These are phyloP conservation scores for Syzygium aromaticum DNA, from an alignment of 345 rosid genomes.

Conservation along the genomic window DNA sequence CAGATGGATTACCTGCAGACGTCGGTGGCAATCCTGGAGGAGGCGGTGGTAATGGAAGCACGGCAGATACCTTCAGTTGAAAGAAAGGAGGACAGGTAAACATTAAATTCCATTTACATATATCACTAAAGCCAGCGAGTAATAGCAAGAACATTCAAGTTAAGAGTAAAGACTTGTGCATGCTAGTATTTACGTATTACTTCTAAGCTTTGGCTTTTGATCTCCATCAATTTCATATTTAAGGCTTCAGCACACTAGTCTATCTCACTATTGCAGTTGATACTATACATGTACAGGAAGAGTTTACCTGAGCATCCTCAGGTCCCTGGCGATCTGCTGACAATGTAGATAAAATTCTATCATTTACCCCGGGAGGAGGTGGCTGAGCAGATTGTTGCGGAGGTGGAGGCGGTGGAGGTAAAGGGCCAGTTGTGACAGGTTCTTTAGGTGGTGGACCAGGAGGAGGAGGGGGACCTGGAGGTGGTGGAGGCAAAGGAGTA, in stretches of 20 bases:
- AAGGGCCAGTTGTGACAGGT: slow-evolving; percentile 32
- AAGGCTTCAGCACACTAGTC: not conserved
- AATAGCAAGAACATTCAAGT: not conserved
- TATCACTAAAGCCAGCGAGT: not conserved
- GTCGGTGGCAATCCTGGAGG: slow-evolving; percentile 48
- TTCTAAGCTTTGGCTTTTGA: not conserved
- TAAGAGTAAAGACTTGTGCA: not conserved
- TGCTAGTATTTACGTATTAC: not conserved
- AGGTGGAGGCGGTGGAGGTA: slow-evolving; percentile 68
- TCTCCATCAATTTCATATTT: not conserved
- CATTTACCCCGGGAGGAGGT: slow-evolving; percentile 46
- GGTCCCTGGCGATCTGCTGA: slow-evolving; percentile 34
- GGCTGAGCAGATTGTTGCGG: slow-evolving; percentile 48
- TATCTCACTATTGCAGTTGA: not conserved
- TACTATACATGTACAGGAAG: not conserved
- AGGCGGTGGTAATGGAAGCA: slow-evolving; percentile 53
- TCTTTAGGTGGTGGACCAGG: slow-evolving; percentile 88
- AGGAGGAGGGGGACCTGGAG: slow-evolving; percentile 76
- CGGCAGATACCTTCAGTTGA: slow-evolving; percentile 29
- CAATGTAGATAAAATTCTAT: slow-evolving; percentile 27
- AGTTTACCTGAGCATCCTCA: slow-evolving; percentile 41
- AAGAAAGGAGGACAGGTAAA: not conserved
- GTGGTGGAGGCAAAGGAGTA: slow-evolving; percentile 56
- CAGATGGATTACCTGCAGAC: slow-evolving; percentile 31
- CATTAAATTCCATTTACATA: not conserved